Conservation (phyloP, 306 rosid species). For the Abrus pulchellus region DNA sequence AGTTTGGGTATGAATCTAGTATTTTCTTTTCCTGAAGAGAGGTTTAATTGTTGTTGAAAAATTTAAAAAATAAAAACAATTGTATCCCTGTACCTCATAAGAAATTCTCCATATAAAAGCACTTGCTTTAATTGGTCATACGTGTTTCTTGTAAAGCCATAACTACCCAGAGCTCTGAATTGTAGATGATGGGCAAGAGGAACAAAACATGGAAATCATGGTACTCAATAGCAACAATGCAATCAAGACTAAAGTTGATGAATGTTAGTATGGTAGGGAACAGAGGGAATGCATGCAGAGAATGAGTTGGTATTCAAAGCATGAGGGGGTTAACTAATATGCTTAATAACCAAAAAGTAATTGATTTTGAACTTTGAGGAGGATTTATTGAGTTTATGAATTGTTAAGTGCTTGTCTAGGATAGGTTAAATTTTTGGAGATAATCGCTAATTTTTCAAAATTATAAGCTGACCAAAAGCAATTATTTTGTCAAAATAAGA, state of each 20-base stretch:
- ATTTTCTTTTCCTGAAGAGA: not conserved
- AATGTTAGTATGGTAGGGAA: slow-evolving; percentile 5
- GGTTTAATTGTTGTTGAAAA: not conserved
- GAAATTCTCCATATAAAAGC: not conserved
- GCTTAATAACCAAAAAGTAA: slow-evolving; percentile 8
- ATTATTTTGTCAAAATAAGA: too few species aligned
- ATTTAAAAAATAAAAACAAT: not conserved
- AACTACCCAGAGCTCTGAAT: slow-evolving; percentile 13
- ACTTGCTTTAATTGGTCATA: not conserved
- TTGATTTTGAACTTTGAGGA: not conserved
- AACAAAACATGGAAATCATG: slow-evolving; percentile 12
- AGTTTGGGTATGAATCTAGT: slow-evolving; percentile 18
- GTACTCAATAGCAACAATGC: not conserved
- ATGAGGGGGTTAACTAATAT: slow-evolving; percentile 4
- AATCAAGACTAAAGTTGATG: slow-evolving; percentile 1
- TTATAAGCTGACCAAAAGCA: too few species aligned
- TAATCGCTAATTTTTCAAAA: too few species aligned
- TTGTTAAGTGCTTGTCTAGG: not conserved
- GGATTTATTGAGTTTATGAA: not conserved
- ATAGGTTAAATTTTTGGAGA: too few species aligned
- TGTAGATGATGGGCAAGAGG: slow-evolving; percentile 25
- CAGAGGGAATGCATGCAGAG: not conserved
- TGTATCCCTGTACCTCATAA: not conserved
- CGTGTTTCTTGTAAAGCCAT: not conserved
- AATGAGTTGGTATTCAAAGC: not conserved